A percentile compares a stretch with the other conserved stretches of the same genome.
Evolutionary conservation across 106 monocot genomes (phyloP).

Genomic region (Acanthochlamys bracteata): DNA sequence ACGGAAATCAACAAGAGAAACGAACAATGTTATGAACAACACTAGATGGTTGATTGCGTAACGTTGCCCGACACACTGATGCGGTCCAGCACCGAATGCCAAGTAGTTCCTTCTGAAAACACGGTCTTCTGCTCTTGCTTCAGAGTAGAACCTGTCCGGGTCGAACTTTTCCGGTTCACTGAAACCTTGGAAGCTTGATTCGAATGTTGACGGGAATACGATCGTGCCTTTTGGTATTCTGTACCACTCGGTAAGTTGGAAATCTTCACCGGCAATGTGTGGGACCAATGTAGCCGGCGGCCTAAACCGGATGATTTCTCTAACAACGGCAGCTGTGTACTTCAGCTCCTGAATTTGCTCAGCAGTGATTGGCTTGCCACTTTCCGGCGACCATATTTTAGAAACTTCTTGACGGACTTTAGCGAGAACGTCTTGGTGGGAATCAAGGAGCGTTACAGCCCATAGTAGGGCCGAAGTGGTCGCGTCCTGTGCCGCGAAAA

Average conservation of each 20-base stretch:
- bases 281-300: slow-evolving; percentile 96
- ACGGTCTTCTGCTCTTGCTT: slow-evolving; percentile 60
- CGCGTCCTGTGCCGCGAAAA: slow-evolving; percentile 94
- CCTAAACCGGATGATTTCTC: slow-evolving; percentile 71
- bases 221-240: slow-evolving; percentile 83
- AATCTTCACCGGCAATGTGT: slow-evolving; percentile 63
- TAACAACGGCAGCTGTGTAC: slow-evolving; percentile 74
- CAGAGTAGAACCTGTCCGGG: slow-evolving; percentile 65
- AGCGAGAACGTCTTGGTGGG: slow-evolving; percentile 64
- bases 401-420: slow-evolving; percentile 68
- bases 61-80: slow-evolving; percentile 89
- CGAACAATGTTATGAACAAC: slow-evolving; percentile 73
- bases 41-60: slow-evolving; percentile 88
- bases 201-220: slow-evolving; percentile 80
- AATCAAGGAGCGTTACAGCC: slow-evolving; percentile 77
- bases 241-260: slow-evolving; percentile 71
- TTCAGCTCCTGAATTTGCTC: slow-evolving; percentile 39
- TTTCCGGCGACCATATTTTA: slow-evolving; percentile 43
- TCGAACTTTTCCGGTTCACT: slow-evolving; percentile 74
- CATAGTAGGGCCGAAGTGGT: slow-evolving; percentile 89
- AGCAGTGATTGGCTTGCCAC: slow-evolving; percentile 47
- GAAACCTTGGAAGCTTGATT: slow-evolving; percentile 90
- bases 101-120: slow-evolving; percentile 62
- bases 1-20: slow-evolving; percentile 62
- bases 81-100: slow-evolving; percentile 86